These are phyloP conservation scores for Calonectria hongkongensis DNA, from an alignment of 2,329 filamentous ascomycete species.

Conservation along the genomic window DNA sequence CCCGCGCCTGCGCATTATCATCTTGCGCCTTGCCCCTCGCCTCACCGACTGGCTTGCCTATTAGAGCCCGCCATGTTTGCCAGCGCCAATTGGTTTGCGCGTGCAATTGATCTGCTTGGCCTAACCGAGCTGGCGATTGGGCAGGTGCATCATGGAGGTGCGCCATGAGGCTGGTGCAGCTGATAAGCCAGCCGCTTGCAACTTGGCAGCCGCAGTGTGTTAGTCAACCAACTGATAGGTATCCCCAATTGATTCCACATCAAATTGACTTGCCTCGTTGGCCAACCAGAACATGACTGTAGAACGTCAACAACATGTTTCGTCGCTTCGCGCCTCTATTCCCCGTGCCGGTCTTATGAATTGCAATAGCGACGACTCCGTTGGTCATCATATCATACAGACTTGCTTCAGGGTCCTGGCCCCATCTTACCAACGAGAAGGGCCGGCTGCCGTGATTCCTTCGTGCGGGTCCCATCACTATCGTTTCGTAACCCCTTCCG, in stretches of 20 bases:
- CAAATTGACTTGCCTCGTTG: background rate
- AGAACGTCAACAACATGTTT: background rate
- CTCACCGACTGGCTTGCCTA: conserved; percentile 9
- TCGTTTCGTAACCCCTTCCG: conserved; percentile 9
- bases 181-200: conserved; percentile 21
- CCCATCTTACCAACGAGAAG: conserved; percentile 20
- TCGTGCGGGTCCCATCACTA: conserved; percentile 12
- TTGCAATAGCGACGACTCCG: conserved; percentile 7
- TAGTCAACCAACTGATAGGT: background rate
- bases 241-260: conserved; percentile 14
- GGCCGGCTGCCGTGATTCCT: conserved; percentile 11
- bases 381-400: conserved; percentile 12
- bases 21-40: conserved; percentile 12
- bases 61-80: background rate
- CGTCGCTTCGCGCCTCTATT: background rate
- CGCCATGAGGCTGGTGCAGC: conserved; percentile 21
- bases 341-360: background rate
- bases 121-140: background rate
- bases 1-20: conserved; percentile 16
- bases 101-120: conserved; percentile 4
- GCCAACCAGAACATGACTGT: background rate
- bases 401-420: conserved; percentile 1
- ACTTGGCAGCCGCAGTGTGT: conserved; percentile 6
- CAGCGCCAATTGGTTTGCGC: conserved; percentile 4
- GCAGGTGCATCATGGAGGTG: background rate